Evolutionary conservation across 768 basidiomycete genomes (phyloP).

Genomic region (Pulveroboletus sp.): DNA sequence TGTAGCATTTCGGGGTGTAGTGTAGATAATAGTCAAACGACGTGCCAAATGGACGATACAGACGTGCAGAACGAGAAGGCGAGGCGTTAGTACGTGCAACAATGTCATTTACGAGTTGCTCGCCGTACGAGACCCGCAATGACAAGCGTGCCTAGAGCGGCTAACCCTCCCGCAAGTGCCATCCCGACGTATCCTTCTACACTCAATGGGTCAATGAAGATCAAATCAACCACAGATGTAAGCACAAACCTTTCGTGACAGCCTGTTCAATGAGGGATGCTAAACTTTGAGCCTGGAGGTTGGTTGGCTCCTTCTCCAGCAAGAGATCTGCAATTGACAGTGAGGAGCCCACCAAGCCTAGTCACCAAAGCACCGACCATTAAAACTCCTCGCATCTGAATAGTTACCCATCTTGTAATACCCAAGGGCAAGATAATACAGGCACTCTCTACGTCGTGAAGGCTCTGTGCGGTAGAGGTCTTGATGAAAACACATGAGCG

Average conservation of each 20-base stretch:
- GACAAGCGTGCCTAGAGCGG: constrained; percentile 74
- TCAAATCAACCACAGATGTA: neutral
- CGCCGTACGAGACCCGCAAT: constrained; percentile 81
- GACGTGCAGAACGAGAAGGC: constrained; percentile 9
- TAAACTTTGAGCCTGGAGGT: constrained; percentile 88
- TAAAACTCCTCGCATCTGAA: constrained; percentile 88
- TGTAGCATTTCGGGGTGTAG: constrained; percentile 7
- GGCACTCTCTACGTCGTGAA: constrained; percentile 82
- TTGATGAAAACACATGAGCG: constrained; percentile 29
- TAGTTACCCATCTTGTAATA: constrained; percentile 97
- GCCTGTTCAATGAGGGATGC: constrained; percentile 80
- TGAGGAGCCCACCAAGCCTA: constrained; percentile 1
- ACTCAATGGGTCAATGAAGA: neutral
- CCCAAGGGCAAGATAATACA: constrained; percentile 94
- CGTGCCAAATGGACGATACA: constrained; percentile 10
- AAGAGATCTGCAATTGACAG: constrained; percentile 55
- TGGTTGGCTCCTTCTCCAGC: constrained; percentile 87
- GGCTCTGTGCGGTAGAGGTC: constrained; percentile 92
- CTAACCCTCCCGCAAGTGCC: constrained; percentile 88
- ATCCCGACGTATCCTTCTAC: constrained; percentile 98
- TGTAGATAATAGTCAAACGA: constrained; percentile 10
- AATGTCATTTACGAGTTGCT: constrained; percentile 48
- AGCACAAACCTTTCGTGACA: constrained; percentile 65
- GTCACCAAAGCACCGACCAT: constrained; percentile 53
- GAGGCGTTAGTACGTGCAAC: constrained; percentile 11